Evolutionary conservation across 208 protist genomes (phyloP), one percentile per base, ranked within the genome.

Genomic region (Leishmania guyanensis): DNA sequence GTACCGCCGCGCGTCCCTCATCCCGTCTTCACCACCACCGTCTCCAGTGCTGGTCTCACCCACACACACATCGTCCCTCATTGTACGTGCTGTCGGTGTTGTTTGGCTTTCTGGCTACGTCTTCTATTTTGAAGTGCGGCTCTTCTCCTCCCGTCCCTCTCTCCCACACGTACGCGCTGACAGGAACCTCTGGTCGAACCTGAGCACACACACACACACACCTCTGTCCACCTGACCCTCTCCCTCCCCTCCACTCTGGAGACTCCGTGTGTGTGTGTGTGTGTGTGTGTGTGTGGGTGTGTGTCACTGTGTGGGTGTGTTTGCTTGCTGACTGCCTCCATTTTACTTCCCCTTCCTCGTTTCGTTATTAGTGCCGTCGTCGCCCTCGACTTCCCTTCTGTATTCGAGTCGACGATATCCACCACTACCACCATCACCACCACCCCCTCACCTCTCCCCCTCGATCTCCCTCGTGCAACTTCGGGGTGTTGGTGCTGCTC

Each of bases 261-360:
- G 43, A 46, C 43, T 46, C 3, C n/a, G 29, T 36, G 22, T 6
- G 26, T 29, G n/a, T 39, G 53, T 58, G 53, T 58, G 16, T 58
- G 53, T 58, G 53, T 20, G 20, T 58, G 53, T 58, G 53, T 20
- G 16, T 12, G 53, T 58, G 53, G 1, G 16, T 6, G 53, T 58
- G 53, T 58, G 53, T 58, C 1, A 22, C 1, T 58, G 53, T 58
- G 53, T 58, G 53, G 10, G 20, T 68, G 62, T 68, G 62, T 68
- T 26, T 68, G 62, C n/a, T 26, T 68, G 10, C 5, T 82, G 5
- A 43, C 70, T 62, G 58, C 50, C 71, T 80, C 65, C 20, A 10
- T 68, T 10, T n/a, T n/a, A 20, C 5, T 36, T 68, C 6, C 62
- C 10, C 29, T 39, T n/a, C 29, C 9, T 68, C 14, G 29, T 20